Percentiles rank a stretch among this genome's conserved stretches.
These are phyloP conservation scores for Suillus subaureus DNA, from an alignment of 768 basidiomycete genomes.

Conservation along the genomic window DNA sequence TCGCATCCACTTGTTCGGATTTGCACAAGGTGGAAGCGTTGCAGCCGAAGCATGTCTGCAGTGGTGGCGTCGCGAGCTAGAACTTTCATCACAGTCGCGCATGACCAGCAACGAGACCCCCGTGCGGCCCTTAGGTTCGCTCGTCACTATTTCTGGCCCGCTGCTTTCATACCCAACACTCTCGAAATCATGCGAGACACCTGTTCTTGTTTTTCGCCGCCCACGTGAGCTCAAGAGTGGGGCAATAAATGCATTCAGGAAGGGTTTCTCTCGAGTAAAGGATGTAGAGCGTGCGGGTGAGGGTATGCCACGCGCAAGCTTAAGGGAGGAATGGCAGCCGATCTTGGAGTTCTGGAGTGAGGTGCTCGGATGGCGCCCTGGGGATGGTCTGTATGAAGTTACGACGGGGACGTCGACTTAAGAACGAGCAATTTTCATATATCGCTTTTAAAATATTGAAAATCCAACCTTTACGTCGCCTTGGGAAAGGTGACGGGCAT, in stretches of 20 bases:
- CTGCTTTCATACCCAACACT: conserved; percentile 78
- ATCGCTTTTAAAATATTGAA: background rate
- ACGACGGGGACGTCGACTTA: conserved; percentile 38
- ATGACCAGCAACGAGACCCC: conserved; percentile 10
- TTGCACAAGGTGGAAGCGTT: conserved; percentile 83
- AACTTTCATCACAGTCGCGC: conserved; percentile 4
- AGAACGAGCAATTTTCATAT: background rate
- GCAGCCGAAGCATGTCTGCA: conserved; percentile 66
- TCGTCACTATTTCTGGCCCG: conserved; percentile 71
- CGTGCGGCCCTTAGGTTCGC: conserved; percentile 54
- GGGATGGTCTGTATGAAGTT: conserved; percentile 70
- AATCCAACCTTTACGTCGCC: background rate
- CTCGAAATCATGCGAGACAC: conserved; percentile 54
- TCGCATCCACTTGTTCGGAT: conserved; percentile 86
- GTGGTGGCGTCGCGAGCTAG: conserved; percentile 50
- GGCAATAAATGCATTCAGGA: conserved; percentile 56
- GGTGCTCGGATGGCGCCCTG: conserved; percentile 54
- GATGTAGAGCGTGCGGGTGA: conserved; percentile 52
- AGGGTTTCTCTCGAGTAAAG: conserved; percentile 53
- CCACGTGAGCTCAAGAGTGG: conserved; percentile 43
- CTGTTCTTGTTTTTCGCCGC: conserved; percentile 62
- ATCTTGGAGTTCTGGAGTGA: conserved; percentile 91
- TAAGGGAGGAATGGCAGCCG: conserved; percentile 74
- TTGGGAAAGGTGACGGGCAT: background rate
- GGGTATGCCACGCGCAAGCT: conserved; percentile 70